phyloP scores from a whole-genome alignment of 2,329 filamentous ascomycete genomes.

The Leptographium radiaticola region DNA sequence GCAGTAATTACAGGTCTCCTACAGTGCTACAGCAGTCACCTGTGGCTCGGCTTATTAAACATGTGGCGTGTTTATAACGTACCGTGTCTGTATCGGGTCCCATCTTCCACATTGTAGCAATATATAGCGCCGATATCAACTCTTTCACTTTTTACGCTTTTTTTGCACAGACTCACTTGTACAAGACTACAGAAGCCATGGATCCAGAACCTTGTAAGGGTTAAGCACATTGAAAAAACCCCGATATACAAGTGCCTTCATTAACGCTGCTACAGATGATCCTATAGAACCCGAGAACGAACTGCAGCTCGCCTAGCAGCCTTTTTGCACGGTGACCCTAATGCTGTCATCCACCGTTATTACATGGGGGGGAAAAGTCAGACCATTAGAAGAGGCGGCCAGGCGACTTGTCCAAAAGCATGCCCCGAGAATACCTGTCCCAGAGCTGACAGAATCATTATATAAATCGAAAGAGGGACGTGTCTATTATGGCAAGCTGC shows the following conservation, averaged over 20 bases:
- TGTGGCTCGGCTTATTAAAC: too few species aligned
- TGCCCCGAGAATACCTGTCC: neutral
- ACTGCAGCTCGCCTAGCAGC: neutral
- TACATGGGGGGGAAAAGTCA: neutral
- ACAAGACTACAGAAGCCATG: too few species aligned
- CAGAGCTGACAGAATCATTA: neutral
- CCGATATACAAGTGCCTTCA: neutral
- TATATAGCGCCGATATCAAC: too few species aligned
- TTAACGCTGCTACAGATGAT: neutral
- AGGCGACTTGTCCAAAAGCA: neutral
- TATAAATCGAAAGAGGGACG: neutral
- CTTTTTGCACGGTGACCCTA: neutral
- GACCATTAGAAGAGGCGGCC: neutral
- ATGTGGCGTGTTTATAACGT: too few species aligned
- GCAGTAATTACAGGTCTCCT: too few species aligned
- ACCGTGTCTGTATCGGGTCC: too few species aligned
- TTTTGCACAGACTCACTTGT: too few species aligned
- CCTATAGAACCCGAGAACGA: neutral
- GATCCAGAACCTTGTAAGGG: neutral
- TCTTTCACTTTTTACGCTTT: too few species aligned
- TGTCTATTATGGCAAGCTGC: neutral
- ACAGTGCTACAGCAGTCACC: too few species aligned
- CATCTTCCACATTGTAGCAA: too few species aligned
- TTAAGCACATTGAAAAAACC: neutral
- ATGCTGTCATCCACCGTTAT: neutral